Evolutionary conservation across 352 stramenopile species (phyloP), one percentile per base, ranked within the genome.

Genomic region (Blastocystis sp.): DNA sequence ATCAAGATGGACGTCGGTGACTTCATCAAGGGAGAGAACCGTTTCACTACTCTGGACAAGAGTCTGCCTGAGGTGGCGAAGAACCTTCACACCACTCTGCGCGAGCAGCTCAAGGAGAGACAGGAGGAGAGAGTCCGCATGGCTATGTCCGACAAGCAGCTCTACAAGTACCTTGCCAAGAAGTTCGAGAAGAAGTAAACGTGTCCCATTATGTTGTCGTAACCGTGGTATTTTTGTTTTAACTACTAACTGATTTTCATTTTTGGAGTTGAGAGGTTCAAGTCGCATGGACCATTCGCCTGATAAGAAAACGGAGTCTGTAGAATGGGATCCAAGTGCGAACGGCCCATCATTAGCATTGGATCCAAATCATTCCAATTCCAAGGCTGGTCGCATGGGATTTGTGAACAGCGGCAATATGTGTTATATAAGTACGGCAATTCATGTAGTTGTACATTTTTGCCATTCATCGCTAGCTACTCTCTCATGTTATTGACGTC

Each of bases 51-150:
- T 21, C 42, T 81, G 54, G 54, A 67, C 38, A 81, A 67, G 54
- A 81, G 29, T 48, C 29, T 67, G 27, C 69, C 69, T 27, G 69
- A 81, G 36, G 69, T 81, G 49, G 69, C 69, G 18, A 32, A 27
- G 34, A 67, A 67, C 4, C 38, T 81, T 8, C 69, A 81, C 49
- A 16, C 34, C 9, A 44, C 34, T 8, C 42, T 81, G 9, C 24
- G 49, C 21, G 21, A 63, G 29, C 49, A 81, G 54, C 9, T 81
- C 14, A 63, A 40, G n/a, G 49, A 63, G 54, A 81, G 69, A 61
- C 69, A 81, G 6, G 69, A 81, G 54, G 69, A 81, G 14, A 81
- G 69, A 81, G 49, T 81, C 21, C 69, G 69, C 44, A 84, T 84
- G 72, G 72, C 72, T 16, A 84, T 84, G 72, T 84, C 72, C 2